Conservation (phyloP, 1,139 yeast species). For the Pichia sp. region DNA sequence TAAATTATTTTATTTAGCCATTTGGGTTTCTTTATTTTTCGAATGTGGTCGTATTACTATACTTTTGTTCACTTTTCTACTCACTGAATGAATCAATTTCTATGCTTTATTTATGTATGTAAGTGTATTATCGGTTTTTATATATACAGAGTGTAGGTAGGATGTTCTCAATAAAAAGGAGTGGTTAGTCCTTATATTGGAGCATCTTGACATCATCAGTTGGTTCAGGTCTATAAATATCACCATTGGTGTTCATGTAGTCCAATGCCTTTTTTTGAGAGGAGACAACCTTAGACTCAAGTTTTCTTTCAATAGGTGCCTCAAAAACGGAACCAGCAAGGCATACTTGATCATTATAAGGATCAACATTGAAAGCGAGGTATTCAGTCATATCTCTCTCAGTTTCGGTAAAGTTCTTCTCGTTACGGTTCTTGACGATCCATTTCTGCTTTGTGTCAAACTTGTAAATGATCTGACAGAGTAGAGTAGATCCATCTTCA, state of each 20-base stretch:
- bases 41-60: too few species aligned
- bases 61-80: too few species aligned
- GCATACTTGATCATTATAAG: constrained; percentile 55
- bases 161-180: neutral
- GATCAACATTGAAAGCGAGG: constrained; percentile 69
- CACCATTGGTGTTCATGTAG: constrained; percentile 44
- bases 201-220: constrained; percentile 16
- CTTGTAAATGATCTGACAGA: constrained; percentile 68
- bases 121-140: too few species aligned
- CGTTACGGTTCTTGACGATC: constrained; percentile 40
- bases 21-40: neutral
- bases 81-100: neutral
- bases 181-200: constrained; percentile 9
- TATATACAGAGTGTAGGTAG: neutral
- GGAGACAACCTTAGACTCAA: constrained; percentile 23
- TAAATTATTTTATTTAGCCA: neutral
- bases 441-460: constrained; percentile 70
- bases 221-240: constrained; percentile 39
- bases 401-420: constrained; percentile 30
- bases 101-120: neutral
- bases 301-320: constrained; percentile 34
- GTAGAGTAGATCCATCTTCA: constrained; percentile 46
- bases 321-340: constrained; percentile 82
- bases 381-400: constrained; percentile 66
- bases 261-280: constrained; percentile 28